These are phyloP conservation scores for Daldinia grandis DNA, from an alignment of 495 filamentous ascomycete species.

Conservation along the genomic window DNA sequence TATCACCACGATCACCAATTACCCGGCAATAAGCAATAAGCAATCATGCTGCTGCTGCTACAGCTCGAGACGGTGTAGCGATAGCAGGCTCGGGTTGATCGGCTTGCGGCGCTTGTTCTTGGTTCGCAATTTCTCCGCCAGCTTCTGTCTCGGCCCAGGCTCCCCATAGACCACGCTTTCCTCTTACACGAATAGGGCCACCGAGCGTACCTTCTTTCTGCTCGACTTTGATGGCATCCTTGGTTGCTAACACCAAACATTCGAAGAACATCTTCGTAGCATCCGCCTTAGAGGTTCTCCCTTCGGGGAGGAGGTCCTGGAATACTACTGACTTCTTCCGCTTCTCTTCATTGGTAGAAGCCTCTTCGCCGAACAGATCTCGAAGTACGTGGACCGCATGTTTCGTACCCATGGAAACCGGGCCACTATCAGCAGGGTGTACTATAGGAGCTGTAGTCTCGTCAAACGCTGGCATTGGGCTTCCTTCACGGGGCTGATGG, in stretches of 20 bases:
- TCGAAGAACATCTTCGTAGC: conserved; percentile 99
- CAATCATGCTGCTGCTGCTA: conserved; percentile 46
- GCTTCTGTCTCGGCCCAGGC: conserved; percentile 91
- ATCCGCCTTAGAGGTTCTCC: conserved; percentile 78
- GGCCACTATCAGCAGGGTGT: conserved; percentile 80
- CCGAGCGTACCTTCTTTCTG: conserved; percentile 79
- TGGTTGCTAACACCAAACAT: conserved; percentile 91
- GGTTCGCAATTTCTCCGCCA: conserved; percentile 61
- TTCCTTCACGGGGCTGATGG: conserved; percentile 50
- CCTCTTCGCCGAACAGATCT: conserved; percentile 77
- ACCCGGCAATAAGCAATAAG: not conserved
- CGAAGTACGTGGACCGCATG: conserved; percentile 95
- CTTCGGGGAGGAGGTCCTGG: conserved; percentile 88
- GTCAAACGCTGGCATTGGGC: conserved; percentile 68
- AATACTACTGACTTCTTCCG: conserved; percentile 86
- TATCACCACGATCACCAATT: conserved; percentile 21
- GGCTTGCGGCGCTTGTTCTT: conserved; percentile 47
- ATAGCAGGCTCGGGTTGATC: conserved; percentile 47
- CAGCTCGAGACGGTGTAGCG: conserved; percentile 45
- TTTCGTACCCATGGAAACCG: conserved; percentile 87
- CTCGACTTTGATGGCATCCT: conserved; percentile 98
- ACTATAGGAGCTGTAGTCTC: conserved; percentile 77
- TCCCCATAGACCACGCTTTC: conserved; percentile 93
- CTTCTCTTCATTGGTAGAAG: conserved; percentile 65
- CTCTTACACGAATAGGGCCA: conserved; percentile 78